Evolutionary conservation across 2,329 filamentous ascomycete species (phyloP), one percentile per base, ranked within the genome.

Genomic region (Penicillium sp.): DNA sequence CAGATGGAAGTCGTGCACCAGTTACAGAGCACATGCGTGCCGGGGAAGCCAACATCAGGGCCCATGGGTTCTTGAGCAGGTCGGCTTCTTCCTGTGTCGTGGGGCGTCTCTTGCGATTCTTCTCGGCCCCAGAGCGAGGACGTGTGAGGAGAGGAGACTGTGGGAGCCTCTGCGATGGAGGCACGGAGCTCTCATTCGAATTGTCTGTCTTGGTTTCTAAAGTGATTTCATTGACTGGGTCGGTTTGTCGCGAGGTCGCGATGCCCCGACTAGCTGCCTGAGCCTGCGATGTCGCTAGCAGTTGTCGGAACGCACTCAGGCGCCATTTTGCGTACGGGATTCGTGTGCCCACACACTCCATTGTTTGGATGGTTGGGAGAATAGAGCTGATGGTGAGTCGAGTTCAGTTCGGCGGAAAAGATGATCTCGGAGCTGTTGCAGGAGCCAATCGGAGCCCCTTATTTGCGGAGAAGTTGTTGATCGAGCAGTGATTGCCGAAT

Each of bases 41-140:
- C 0, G 74, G 73, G 2, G 73, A 74, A 19, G 74, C 73, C 13
- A 78, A 68, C 21, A 72, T 72, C 34, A 70, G 53, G 3, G 76
- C 76, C 75, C 75, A 78, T 21, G 75, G 73, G 43, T 78, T 78
- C 16, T 68, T 64, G 31, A 56, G 47, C n/a, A 77, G 63, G 4
- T 68, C 60, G 15, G 70, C 64, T 27, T 63, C 57, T 41, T 75
- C 70, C 4, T 61, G 56, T 43, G 56, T 53, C 25, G 60, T 63
- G 25, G 71, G 55, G 5, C 58, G 62, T 19, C 59, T 63, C 56
- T 73, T 73, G 50, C 63, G 66, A 6, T 52, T 60, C 45, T 66
- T 66, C 2, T 60, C 57, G 25, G 58, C 53, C 41, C 56, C 56
- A 9, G 60, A 53, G 29, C 60, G 60, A 9, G 65, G 60, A 33